phyloP scores from a whole-genome alignment of 306 rosid species.

The Glycine soja region DNA sequence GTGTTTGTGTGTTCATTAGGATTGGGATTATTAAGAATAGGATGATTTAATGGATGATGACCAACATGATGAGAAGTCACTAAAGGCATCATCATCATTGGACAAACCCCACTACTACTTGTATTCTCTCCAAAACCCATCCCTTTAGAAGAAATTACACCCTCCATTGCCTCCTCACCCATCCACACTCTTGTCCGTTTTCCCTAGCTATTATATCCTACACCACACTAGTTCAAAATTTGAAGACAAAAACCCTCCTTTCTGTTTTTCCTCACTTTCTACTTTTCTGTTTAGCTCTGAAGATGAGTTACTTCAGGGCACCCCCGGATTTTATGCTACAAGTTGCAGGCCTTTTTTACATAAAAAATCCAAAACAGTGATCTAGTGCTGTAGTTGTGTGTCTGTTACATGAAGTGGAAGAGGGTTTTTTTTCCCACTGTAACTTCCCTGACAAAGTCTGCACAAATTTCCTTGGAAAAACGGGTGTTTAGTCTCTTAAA shows the following conservation, averaged over 20 bases:
- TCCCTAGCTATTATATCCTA: neutral
- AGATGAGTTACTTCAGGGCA: conserved; percentile 21
- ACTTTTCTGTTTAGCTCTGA: conserved; percentile 38
- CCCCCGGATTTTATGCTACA: conserved; percentile 86
- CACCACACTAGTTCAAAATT: neutral
- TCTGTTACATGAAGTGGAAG: conserved; percentile 27
- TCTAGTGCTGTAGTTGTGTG: conserved; percentile 20
- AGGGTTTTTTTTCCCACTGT: conserved; percentile 5
- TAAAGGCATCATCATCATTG: conserved; percentile 75
- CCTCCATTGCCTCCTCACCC: conserved; percentile 49
- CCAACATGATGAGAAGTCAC: conserved; percentile 51
- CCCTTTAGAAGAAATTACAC: conserved; percentile 49
- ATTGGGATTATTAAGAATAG: conserved; percentile 38
- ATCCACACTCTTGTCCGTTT: neutral
- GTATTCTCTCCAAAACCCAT: conserved; percentile 67
- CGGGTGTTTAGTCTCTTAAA: conserved; percentile 22
- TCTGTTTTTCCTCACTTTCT: neutral
- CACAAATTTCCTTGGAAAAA: conserved; percentile 41
- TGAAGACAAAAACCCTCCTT: neutral
- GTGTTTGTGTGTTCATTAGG: conserved; percentile 38
- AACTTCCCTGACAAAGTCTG: conserved; percentile 42
- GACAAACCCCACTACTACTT: conserved; percentile 56
- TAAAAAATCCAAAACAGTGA: conserved; percentile 56
- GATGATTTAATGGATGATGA: conserved; percentile 50
- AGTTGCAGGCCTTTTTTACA: conserved; percentile 61